Conservation (phyloP, 1,139 yeast genomes). For the Blastobotrys buckinghamii region DNA sequence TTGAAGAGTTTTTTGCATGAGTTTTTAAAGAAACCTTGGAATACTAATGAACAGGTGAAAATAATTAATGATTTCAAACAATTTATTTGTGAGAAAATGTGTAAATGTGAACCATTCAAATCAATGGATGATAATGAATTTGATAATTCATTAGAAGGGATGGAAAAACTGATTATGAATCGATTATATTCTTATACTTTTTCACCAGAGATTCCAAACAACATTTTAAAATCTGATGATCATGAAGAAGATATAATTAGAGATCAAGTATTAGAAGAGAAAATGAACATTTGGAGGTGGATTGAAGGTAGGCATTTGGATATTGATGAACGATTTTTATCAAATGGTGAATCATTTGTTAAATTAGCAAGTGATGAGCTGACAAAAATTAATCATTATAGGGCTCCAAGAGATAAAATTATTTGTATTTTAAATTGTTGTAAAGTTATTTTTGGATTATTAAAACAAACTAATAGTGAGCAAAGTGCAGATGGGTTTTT, state of each 20-base stretch:
- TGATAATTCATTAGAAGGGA: constrained; percentile 79
- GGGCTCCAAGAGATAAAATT: constrained; percentile 93
- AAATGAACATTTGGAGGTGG: constrained; percentile 67
- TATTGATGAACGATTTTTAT: constrained; percentile 45
- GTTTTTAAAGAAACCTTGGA: constrained; percentile 67
- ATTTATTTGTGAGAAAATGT: constrained; percentile 61
- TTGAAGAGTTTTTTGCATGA: constrained; percentile 70
- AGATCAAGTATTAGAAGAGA: constrained; percentile 52
- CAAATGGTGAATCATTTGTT: constrained; percentile 53
- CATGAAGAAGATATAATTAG: constrained; percentile 57
- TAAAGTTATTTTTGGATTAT: constrained; percentile 81
- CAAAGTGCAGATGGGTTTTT: constrained; percentile 93
- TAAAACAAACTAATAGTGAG: constrained; percentile 58
- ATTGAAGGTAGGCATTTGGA: constrained; percentile 77
- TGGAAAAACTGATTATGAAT: constrained; percentile 90
- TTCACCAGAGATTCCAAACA: constrained; percentile 59
- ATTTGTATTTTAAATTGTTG: constrained; percentile 89
- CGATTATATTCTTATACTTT: constrained; percentile 72
- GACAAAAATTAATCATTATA: constrained; percentile 67
- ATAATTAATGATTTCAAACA: constrained; percentile 61
- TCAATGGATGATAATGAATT: constrained; percentile 55
- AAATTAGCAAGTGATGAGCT: constrained; percentile 64
- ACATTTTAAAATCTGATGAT: constrained; percentile 40
- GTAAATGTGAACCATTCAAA: constrained; percentile 66
- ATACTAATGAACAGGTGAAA: constrained; percentile 70